Evolutionary conservation across 2,329 filamentous ascomycete genomes (phyloP).

Genomic region (Penicillium corylophilum): DNA sequence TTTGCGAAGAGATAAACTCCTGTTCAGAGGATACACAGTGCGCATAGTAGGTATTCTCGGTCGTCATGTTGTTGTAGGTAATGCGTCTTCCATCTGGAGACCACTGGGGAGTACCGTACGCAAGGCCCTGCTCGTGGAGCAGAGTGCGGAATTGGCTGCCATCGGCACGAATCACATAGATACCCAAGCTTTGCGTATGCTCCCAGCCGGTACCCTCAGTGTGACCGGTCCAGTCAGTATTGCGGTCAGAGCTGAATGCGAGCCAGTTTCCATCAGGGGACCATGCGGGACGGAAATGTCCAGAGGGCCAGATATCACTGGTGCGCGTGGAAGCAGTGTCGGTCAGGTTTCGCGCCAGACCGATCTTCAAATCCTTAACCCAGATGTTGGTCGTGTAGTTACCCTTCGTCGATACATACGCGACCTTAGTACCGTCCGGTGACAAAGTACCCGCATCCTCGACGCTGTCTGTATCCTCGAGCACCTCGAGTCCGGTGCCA

Average conservation of each 20-base stretch:
- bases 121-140: neutral
- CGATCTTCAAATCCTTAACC: slow-evolving; percentile 41
- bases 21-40: slow-evolving; percentile 28
- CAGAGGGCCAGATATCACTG: slow-evolving; percentile 19
- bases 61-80: slow-evolving; percentile 43
- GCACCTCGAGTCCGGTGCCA: slow-evolving; percentile 36
- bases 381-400: slow-evolving; percentile 45
- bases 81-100: slow-evolving; percentile 43
- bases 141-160: slow-evolving; percentile 12
- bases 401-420: slow-evolving; percentile 42
- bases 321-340: slow-evolving; percentile 26
- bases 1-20: slow-evolving; percentile 9
- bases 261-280: slow-evolving; percentile 45
- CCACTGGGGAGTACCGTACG: slow-evolving; percentile 20
- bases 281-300: slow-evolving; percentile 43
- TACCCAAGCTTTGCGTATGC: slow-evolving; percentile 14
- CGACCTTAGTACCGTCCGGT: slow-evolving; percentile 39
- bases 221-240: slow-evolving; percentile 46
- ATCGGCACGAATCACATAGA: slow-evolving; percentile 16
- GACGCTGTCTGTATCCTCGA: slow-evolving; percentile 37
- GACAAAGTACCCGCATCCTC: slow-evolving; percentile 42
- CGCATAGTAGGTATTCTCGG: slow-evolving; percentile 39
- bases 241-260: slow-evolving; percentile 44
- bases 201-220: slow-evolving; percentile 29
- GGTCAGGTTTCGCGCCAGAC: slow-evolving; percentile 37